Conservation (phyloP, 176 grass and related monocot genomes). For the Olyra latifolia region DNA sequence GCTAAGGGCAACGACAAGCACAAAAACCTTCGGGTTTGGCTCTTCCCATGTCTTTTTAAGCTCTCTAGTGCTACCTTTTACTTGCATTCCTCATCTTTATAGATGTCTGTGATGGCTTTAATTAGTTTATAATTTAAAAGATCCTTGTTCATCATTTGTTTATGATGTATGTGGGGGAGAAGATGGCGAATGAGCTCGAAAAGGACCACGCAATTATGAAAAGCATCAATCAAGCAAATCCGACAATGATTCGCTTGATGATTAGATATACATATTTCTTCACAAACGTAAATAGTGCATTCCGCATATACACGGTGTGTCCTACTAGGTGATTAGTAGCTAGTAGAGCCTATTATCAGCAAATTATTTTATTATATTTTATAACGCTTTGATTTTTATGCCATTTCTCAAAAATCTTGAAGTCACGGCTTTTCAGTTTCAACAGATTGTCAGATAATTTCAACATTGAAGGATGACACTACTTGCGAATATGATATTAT, state of each 20-base stretch:
- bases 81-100: neutral
- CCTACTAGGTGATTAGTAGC: neutral
- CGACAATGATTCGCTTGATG: conserved; percentile 25
- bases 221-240: conserved; percentile 16
- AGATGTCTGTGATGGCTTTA: conserved; percentile 5
- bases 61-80: neutral
- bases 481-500: too few relatives aligned
- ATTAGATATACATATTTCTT: neutral
- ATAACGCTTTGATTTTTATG: too few relatives aligned
- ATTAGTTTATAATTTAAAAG: neutral
- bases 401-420: too few relatives aligned
- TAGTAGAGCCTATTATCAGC: too few relatives aligned
- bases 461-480: too few relatives aligned
- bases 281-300: neutral
- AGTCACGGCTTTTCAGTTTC: too few relatives aligned
- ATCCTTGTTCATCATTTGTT: conserved; percentile 18
- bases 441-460: too few relatives aligned
- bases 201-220: conserved; percentile 30
- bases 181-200: neutral
- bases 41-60: conserved; percentile 9
- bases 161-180: conserved; percentile 37
- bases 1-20: neutral
- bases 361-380: too few relatives aligned
- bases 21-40: neutral
- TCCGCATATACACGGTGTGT: neutral